Evolutionary conservation across 257 asterid species (phyloP).

Genomic region (Solanum chiquidenum): DNA sequence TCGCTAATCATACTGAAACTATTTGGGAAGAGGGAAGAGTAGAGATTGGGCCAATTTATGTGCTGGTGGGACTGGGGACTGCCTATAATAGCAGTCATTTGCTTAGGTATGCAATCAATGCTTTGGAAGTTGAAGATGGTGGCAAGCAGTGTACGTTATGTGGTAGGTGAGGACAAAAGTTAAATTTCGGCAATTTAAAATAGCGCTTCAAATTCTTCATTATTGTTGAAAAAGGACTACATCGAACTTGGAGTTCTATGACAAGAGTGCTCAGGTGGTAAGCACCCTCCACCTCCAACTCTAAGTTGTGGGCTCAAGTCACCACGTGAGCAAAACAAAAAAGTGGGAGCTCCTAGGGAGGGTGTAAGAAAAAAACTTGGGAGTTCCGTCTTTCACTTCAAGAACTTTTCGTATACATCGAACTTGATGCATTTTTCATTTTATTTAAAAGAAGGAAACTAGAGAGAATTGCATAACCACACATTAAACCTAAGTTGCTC

Average conservation of each 20-base stretch:
- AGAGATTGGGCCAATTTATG: not conserved
- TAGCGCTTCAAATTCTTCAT: not conserved
- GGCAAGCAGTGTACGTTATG: not conserved
- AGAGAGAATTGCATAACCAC: not conserved
- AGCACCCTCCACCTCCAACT: not conserved
- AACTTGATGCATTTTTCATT: not conserved
- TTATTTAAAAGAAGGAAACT: not conserved
- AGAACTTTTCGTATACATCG: not conserved
- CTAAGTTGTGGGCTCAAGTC: not conserved
- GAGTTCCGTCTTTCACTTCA: not conserved
- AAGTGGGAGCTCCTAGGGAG: not conserved
- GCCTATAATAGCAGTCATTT: not conserved
- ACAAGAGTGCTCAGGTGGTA: not conserved
- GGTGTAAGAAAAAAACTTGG: not conserved
- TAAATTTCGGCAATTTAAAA: not conserved
- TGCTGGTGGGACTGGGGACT: not conserved
- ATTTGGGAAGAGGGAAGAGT: not conserved
- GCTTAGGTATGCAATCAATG: not conserved
- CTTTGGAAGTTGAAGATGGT: not conserved
- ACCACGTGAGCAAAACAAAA: not conserved
- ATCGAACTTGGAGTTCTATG: not conserved
- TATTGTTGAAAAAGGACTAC: not conserved
- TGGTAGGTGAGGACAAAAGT: not conserved
- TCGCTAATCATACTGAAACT: not conserved
- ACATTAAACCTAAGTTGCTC: not conserved